These are phyloP conservation scores for Colletotrichum tamarilloi DNA, from an alignment of 2,329 filamentous ascomycete genomes.

Conservation along the genomic window DNA sequence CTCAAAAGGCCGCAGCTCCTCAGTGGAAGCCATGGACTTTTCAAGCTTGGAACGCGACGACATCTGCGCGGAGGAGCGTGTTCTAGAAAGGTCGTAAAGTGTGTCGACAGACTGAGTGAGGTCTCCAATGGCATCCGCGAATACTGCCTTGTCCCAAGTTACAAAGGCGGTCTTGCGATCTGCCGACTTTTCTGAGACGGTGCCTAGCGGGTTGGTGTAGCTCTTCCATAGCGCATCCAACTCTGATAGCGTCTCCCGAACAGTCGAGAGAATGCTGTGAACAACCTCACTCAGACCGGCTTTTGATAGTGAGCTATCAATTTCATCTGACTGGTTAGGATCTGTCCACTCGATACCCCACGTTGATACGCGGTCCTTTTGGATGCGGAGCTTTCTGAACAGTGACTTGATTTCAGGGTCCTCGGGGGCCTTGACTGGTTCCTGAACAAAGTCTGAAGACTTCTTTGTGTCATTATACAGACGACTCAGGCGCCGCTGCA, in stretches of 20 bases:
- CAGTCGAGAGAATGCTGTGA: slow-evolving; percentile 81
- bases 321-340: slow-evolving; percentile 73
- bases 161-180: slow-evolving; percentile 68
- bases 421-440: slow-evolving; percentile 70
- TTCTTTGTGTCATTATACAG: slow-evolving; percentile 87
- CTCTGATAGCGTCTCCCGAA: slow-evolving; percentile 83
- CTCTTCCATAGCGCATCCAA: slow-evolving; percentile 78
- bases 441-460: slow-evolving; percentile 78
- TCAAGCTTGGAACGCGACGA: slow-evolving; percentile 47
- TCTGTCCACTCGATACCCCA: slow-evolving; percentile 89
- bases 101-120: slow-evolving; percentile 83
- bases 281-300: slow-evolving; percentile 82
- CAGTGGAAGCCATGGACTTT: slow-evolving; percentile 50
- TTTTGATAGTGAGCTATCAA: slow-evolving; percentile 77
- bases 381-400: slow-evolving; percentile 81
- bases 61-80: slow-evolving; percentile 61
- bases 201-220: slow-evolving; percentile 59
- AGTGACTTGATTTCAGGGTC: slow-evolving; percentile 77
- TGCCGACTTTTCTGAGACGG: slow-evolving; percentile 49
- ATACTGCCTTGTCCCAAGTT: slow-evolving; percentile 77
- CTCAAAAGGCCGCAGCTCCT: slow-evolving; percentile 65
- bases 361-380: slow-evolving; percentile 81
- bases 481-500: slow-evolving; percentile 73
- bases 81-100: slow-evolving; percentile 79
- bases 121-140: slow-evolving; percentile 79